phyloP scores from a whole-genome alignment of 345 rosid species.

The Rubroshorea leprosula region DNA sequence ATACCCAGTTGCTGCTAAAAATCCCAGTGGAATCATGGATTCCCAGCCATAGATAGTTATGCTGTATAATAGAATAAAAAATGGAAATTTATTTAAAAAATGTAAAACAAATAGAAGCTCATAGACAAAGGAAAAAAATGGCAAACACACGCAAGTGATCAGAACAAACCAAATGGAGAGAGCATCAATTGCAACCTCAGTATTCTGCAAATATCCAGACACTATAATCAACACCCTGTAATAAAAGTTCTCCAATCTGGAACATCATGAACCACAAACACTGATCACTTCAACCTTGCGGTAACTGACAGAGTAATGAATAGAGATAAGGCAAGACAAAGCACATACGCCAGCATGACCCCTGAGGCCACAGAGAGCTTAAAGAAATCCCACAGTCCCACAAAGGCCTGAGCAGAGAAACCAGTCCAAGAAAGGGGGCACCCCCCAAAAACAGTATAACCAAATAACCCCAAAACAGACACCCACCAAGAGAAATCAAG shows the following conservation, averaged over 20 bases:
- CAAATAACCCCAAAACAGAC: constrained; percentile 36
- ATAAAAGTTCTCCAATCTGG: constrained; percentile 55
- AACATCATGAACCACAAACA: constrained; percentile 9
- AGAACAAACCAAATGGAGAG: constrained; percentile 46
- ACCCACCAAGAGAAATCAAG: constrained; percentile 62
- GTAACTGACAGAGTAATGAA: not conserved
- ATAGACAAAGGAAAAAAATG: not conserved
- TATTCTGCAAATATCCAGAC: constrained; percentile 37
- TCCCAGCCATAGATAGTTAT: constrained; percentile 44
- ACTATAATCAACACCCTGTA: constrained; percentile 42
- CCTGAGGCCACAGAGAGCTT: constrained; percentile 56
- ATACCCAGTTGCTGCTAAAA: constrained; percentile 59
- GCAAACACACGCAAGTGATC: not conserved
- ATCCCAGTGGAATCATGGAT: constrained; percentile 59
- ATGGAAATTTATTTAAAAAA: not conserved
- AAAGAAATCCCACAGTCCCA: constrained; percentile 44
- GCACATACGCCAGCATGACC: constrained; percentile 42
- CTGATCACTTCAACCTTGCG: not conserved
- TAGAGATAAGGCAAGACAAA: not conserved
- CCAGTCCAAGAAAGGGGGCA: constrained; percentile 54
- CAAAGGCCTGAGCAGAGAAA: constrained; percentile 47
- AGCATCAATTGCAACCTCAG: constrained; percentile 45
- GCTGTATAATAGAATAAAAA: constrained; percentile 22
- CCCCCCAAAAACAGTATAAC: constrained; percentile 40
- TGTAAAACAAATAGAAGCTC: not conserved